Evolutionary conservation across 2,329 filamentous ascomycete species (phyloP).

Genomic region (Incumbomyces delicatus): DNA sequence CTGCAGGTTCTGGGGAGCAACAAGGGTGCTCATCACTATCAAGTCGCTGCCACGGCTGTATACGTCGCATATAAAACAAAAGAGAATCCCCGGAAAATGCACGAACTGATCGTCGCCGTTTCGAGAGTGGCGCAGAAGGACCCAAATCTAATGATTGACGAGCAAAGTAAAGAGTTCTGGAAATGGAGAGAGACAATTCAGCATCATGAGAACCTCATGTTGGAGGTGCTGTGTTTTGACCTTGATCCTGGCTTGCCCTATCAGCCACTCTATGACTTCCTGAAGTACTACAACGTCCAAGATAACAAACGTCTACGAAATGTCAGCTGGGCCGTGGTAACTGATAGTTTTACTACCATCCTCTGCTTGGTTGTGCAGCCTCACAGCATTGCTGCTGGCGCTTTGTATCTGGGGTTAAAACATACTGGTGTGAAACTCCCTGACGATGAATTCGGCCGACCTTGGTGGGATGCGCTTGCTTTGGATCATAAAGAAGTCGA

Average conservation of each 20-base stretch:
- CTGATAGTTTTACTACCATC: conserved; percentile 76
- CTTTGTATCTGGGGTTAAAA: conserved; percentile 76
- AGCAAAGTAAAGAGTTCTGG: conserved; percentile 98
- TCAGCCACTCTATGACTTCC: conserved; percentile 68
- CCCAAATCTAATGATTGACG: conserved; percentile 76
- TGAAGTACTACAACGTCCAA: conserved; percentile 61
- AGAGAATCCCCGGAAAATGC: conserved; percentile 92
- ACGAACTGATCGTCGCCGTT: conserved; percentile 85
- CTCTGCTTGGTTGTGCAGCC: conserved; percentile 73
- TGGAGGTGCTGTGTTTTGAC: conserved; percentile 90
- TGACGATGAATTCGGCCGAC: conserved; percentile 61
- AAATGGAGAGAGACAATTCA: conserved; percentile 91
- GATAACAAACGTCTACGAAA: conserved; percentile 76
- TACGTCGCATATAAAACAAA: conserved; percentile 97
- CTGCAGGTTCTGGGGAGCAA: conserved; percentile 53
- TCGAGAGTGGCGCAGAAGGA: conserved; percentile 95
- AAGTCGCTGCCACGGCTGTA: conserved; percentile 80
- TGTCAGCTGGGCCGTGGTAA: conserved; percentile 86
- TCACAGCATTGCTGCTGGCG: conserved; percentile 70
- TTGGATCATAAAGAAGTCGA: conserved; percentile 62
- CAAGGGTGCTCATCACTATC: conserved; percentile 77
- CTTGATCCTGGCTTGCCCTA: conserved; percentile 85
- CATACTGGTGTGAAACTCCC: conserved; percentile 63
- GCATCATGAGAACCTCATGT: conserved; percentile 81
- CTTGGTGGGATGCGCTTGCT: conserved; percentile 79